Evolutionary conservation across 2,329 filamentous ascomycete genomes (phyloP).

Genomic region (Colletotrichum sp.): DNA sequence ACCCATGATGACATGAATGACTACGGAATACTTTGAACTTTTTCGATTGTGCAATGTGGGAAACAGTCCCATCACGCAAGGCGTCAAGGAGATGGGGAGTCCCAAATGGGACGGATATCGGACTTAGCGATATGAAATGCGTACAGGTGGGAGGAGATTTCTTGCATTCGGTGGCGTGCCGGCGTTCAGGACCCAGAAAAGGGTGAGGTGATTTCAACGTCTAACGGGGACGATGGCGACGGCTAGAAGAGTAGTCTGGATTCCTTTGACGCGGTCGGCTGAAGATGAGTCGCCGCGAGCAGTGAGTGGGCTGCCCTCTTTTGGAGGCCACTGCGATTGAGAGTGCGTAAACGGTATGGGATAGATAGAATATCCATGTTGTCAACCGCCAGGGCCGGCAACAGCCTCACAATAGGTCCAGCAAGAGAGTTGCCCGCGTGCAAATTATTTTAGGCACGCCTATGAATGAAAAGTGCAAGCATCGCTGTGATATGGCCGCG

Average conservation of each 20-base stretch:
- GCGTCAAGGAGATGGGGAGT: constrained; percentile 13
- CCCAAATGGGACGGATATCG: neutral
- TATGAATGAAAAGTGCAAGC: neutral
- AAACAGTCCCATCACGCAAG: constrained; percentile 10
- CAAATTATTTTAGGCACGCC: neutral
- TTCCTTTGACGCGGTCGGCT: neutral
- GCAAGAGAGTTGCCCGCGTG: neutral
- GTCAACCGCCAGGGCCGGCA: neutral
- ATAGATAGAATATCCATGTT: neutral
- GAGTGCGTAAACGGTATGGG: neutral
- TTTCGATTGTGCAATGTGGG: constrained; percentile 2
- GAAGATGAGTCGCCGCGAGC: neutral
- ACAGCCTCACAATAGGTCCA: neutral
- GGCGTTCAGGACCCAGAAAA: constrained; percentile 12
- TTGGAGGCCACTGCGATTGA: neutral
- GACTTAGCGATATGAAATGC: neutral
- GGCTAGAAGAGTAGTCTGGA: neutral
- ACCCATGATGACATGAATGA: constrained; percentile 18
- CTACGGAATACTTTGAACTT: neutral
- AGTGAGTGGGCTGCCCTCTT: neutral
- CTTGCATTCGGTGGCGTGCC: constrained; percentile 12
- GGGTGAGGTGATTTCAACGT: neutral
- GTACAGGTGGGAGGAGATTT: constrained; percentile 5
- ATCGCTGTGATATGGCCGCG: neutral
- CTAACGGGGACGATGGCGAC: neutral